Percentiles rank a stretch among this genome's conserved stretches.
Conservation (phyloP, 768 basidiomycete genomes). For the Suillus lakei region DNA sequence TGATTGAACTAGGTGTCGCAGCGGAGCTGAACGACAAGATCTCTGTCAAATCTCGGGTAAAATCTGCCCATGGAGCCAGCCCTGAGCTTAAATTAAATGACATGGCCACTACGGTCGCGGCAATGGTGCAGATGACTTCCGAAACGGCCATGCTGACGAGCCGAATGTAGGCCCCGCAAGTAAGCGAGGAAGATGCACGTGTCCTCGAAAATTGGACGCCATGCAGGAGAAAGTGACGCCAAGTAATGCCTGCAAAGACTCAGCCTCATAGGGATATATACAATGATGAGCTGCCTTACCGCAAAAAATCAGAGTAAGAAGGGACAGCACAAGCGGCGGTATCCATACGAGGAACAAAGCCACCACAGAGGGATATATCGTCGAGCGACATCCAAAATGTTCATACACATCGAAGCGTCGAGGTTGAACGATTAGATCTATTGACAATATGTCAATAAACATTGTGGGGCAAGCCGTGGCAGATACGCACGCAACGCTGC, state of each 20-base stretch:
- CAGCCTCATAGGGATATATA: neutral
- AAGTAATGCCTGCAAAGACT: constrained; percentile 40
- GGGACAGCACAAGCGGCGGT: constrained; percentile 40
- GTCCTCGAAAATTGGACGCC: constrained; percentile 51
- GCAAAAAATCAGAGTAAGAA: constrained; percentile 35
- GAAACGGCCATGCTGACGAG: constrained; percentile 56
- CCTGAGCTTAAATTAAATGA: constrained; percentile 33
- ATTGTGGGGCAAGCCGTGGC: neutral
- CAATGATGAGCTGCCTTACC: constrained; percentile 30
- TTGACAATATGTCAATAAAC: constrained; percentile 2
- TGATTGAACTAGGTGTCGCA: constrained; percentile 32
- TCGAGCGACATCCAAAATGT: constrained; percentile 45
- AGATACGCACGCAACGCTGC: constrained; percentile 58
- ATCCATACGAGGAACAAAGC: constrained; percentile 41
- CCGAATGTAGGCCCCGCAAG: constrained; percentile 60
- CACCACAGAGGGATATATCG: constrained; percentile 34
- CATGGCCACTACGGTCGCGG: constrained; percentile 44
- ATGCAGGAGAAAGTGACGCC: constrained; percentile 49
- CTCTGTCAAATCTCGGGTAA: constrained; percentile 50
- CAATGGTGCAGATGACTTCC: constrained; percentile 46
- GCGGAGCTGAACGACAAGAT: constrained; percentile 20
- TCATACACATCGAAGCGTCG: constrained; percentile 48
- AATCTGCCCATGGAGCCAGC: constrained; percentile 49
- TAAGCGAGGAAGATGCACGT: constrained; percentile 39
- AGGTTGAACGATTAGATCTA: constrained; percentile 47